Conservation (phyloP, 768 basidiomycete genomes). For the Lactarius indigo region DNA sequence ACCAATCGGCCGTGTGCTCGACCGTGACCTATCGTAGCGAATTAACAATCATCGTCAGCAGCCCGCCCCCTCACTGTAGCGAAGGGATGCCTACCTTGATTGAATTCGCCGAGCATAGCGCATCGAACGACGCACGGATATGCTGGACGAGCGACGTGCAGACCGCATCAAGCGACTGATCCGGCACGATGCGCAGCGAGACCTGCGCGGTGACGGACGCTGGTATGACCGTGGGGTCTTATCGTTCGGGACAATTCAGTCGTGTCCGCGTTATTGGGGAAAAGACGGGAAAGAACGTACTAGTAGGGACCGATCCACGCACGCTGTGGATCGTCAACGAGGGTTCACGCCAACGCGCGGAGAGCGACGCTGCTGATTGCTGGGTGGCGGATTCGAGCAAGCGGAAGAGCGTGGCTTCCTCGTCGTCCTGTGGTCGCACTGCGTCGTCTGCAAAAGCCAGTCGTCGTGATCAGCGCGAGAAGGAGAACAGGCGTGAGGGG, state of each 20-base stretch:
- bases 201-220: constrained; percentile 78
- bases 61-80: neutral
- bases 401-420: constrained; percentile 66
- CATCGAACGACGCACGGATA: constrained; percentile 54
- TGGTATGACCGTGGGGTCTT: constrained; percentile 88
- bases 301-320: constrained; percentile 75
- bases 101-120: constrained; percentile 62
- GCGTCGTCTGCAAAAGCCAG: constrained; percentile 52
- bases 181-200: constrained; percentile 91
- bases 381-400: constrained; percentile 66
- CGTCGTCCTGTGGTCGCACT: constrained; percentile 64
- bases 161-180: constrained; percentile 77
- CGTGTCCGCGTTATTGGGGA: neutral
- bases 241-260: neutral
- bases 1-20: constrained; percentile 90
- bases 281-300: constrained; percentile 39
- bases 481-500: neutral
- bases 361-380: constrained; percentile 61
- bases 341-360: constrained; percentile 85
- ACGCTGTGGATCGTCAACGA: constrained; percentile 87
- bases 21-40: constrained; percentile 55
- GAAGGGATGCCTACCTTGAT: constrained; percentile 48
- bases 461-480: neutral
- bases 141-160: constrained; percentile 56
- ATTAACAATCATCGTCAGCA: neutral